Evolutionary conservation across 441 rosid genomes (phyloP), one percentile per base, ranked within the genome.

Genomic region (Populus trichocarpa): DNA sequence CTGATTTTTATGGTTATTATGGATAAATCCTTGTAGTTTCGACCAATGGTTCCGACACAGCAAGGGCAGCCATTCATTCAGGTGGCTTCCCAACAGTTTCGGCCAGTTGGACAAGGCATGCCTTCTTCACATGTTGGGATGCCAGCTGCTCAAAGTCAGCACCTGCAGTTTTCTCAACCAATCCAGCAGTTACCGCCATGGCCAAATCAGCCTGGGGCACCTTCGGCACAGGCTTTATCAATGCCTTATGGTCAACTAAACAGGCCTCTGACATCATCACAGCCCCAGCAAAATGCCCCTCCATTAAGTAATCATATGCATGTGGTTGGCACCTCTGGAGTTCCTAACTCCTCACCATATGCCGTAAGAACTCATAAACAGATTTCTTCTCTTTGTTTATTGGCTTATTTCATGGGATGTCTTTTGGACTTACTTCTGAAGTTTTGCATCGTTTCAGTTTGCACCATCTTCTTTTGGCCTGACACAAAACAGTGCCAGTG

Each of bases 31-130:
- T 65, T 81, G 73, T 90, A 96, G 97, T 94, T 90, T 86, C 93
- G 98, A 80, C 88, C 90, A 4, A 80, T 85, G 85, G 87, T 77
- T 71, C 90, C 91, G 22, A 71, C 85, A n/a, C 97, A 86, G 65
- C 97, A 82, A 67, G 92, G 93, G 22, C 98, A 92, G 76, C 88
- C 83, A 71, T 96, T 85, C 81, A 82, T 90, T 82, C 87, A 94
- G 7, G 53, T 84, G 22, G 82, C 87, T 84, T 84, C 94, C 78
- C 94, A 90, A 70, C 97, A 90, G 81, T 96, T 88, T 87, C 91
- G 85, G 32, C 91, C 91, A 40, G 90, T 78, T 80, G 98, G 93
- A 79, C 97, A 90, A 81, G 90, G 82, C 50, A 77, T 86, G 80
- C 83, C 89, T 28, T 30, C 88, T 73, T 83, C 92, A 65, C 87